A percentile compares a stretch with the other conserved stretches of the same genome.
These are phyloP conservation scores for Allomyces macrogynus DNA, from an alignment of 192 early-diverging fungal species.

Conservation along the genomic window DNA sequence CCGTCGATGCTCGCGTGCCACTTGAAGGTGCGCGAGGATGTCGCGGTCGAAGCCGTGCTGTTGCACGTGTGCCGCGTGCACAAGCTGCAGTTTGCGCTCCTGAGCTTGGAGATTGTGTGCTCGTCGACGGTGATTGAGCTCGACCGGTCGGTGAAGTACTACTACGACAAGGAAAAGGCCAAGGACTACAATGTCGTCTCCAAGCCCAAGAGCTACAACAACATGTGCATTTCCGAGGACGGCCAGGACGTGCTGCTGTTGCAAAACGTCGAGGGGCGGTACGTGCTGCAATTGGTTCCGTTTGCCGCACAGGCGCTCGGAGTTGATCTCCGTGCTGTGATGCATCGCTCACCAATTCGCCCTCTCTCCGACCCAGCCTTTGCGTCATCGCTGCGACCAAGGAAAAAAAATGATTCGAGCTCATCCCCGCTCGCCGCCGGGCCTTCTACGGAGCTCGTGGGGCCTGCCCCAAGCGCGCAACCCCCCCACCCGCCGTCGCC, in stretches of 20 bases:
- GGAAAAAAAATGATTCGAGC: slow-evolving; percentile 28
- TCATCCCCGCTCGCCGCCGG: slow-evolving; percentile 18
- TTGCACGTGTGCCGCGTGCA: not conserved
- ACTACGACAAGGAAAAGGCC: slow-evolving; percentile 9
- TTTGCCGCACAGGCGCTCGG: no score
- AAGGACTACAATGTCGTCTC: slow-evolving; percentile 19
- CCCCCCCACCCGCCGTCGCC: not conserved
- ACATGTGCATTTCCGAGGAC: slow-evolving; percentile 21
- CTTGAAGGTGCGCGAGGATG: not conserved
- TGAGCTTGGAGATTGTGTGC: not conserved
- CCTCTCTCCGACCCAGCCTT: slow-evolving; percentile 6
- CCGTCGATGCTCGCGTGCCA: not conserved
- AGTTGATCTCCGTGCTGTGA: no score
- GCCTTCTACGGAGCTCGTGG: slow-evolving; percentile 13
- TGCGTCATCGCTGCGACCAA: slow-evolving; percentile 28
- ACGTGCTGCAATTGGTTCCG: slow-evolving; percentile 4
- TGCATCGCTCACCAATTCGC: not conserved
- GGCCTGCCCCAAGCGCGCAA: not conserved
- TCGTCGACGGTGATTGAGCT: slow-evolving; percentile 11
- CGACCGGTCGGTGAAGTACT: slow-evolving; percentile 19
- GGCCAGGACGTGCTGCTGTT: slow-evolving; percentile 26
- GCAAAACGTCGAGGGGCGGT: slow-evolving; percentile 19
- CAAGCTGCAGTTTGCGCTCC: not conserved
- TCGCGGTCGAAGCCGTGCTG: not conserved
- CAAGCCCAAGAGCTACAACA: slow-evolving; percentile 24